These are phyloP conservation scores for Pythium pyrilobum DNA, from an alignment of 352 stramenopile genomes.

Conservation along the genomic window DNA sequence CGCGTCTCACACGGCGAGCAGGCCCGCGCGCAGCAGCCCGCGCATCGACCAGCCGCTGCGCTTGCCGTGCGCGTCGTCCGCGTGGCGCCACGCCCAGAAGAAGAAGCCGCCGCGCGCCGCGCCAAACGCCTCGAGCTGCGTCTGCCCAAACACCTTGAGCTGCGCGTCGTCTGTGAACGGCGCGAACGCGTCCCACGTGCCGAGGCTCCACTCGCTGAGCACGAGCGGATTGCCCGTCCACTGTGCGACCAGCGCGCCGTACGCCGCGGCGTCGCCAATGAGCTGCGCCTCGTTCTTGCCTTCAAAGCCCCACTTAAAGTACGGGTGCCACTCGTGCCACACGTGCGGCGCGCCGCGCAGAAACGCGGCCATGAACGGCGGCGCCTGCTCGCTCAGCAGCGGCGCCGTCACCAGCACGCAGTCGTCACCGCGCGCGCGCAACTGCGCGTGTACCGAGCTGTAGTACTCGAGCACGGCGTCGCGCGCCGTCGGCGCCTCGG, in stretches of 20 bases:
- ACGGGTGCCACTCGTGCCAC: slow-evolving; percentile 40
- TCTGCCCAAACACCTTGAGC: slow-evolving; percentile 7
- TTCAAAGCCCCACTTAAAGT: slow-evolving; percentile 35
- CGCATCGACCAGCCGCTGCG: slow-evolving; percentile 27
- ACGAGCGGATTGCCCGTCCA: slow-evolving; percentile 26
- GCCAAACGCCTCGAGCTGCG: slow-evolving; percentile 15
- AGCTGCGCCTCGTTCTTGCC: slow-evolving; percentile 18
- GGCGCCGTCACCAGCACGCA: slow-evolving; percentile 24
- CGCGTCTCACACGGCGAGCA: not conserved
- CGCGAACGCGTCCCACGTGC: slow-evolving; percentile 10
- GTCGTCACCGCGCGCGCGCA: slow-evolving; percentile 21
- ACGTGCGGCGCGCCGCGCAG: slow-evolving; percentile 17
- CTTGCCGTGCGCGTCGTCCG: slow-evolving; percentile 17
- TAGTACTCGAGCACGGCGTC: slow-evolving; percentile 20
- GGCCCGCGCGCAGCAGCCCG: slow-evolving; percentile 9
- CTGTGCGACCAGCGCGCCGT: slow-evolving; percentile 14
- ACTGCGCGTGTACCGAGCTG: slow-evolving; percentile 11
- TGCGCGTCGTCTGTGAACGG: slow-evolving; percentile 10
- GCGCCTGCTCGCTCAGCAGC: slow-evolving; percentile 15
- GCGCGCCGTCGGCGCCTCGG: slow-evolving; percentile 14
- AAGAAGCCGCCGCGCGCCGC: slow-evolving; percentile 15
- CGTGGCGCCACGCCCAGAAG: slow-evolving; percentile 29
- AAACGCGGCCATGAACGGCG: slow-evolving; percentile 15
- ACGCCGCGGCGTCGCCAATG: slow-evolving; percentile 9
- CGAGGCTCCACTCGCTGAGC: slow-evolving; percentile 31